Evolutionary conservation across 129 eudicot species (phyloP).

Genomic region (Centrapalus pauciflorus): DNA sequence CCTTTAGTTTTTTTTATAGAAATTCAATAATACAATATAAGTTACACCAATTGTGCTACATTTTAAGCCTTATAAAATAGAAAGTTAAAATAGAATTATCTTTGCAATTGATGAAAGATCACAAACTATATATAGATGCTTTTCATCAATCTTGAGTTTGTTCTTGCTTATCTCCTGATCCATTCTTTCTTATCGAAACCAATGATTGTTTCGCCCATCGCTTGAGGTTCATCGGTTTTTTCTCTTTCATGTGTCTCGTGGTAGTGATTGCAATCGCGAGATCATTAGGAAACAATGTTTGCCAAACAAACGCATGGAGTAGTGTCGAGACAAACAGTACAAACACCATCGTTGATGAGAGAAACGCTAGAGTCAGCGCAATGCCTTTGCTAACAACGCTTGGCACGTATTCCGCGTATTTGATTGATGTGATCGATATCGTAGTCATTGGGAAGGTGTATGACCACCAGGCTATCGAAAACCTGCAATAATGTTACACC

Average conservation of each 20-base stretch:
- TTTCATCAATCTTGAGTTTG: conserved; percentile 11
- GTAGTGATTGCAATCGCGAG: conserved; percentile 80
- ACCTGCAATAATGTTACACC: conserved; percentile 45
- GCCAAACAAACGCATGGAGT: conserved; percentile 75
- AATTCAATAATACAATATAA: too few species aligned
- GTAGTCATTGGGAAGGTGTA: conserved; percentile 91
- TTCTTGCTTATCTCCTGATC: conserved; percentile 45
- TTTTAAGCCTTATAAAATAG: too few species aligned
- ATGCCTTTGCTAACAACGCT: conserved; percentile 48
- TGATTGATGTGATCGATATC: conserved; percentile 64
- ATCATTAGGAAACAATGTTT: conserved; percentile 75
- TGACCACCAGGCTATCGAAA: conserved; percentile 94
- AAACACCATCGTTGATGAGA: conserved; percentile 68
- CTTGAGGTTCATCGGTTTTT: conserved; percentile 50
- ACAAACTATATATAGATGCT: neutral
- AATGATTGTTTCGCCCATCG: conserved; percentile 74
- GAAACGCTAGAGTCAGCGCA: conserved; percentile 54
- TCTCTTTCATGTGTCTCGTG: conserved; percentile 43
- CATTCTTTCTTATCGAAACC: conserved; percentile 42
- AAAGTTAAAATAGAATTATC: neutral
- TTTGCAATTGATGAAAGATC: conserved; percentile 5
- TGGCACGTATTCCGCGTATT: conserved; percentile 69
- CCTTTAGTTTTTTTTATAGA: too few species aligned
- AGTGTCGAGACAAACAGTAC: conserved; percentile 53
- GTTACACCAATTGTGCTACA: too few species aligned